Percentiles rank a stretch among this genome's conserved stretches.
Evolutionary conservation across 768 basidiomycete genomes (phyloP).

Genomic region (Hygrophoropsis aurantiaca): DNA sequence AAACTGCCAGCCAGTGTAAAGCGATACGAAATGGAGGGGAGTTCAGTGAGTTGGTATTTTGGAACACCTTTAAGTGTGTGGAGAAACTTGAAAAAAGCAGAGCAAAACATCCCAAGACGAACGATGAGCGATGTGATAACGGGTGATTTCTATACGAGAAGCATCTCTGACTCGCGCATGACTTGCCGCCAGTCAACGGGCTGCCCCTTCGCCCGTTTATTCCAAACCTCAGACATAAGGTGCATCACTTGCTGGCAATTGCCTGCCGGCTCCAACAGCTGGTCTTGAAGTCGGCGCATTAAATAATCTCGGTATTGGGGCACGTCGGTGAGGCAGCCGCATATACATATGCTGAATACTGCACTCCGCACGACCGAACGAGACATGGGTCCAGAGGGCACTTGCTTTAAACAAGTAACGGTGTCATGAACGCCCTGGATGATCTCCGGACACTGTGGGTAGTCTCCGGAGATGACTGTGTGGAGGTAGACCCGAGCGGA

Average conservation of each 20-base stretch:
- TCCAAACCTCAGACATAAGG: slow-evolving; percentile 64
- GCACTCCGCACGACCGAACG: slow-evolving; percentile 71
- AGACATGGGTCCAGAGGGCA: slow-evolving; percentile 37
- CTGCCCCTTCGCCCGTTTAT: slow-evolving; percentile 30
- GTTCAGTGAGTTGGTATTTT: too few species aligned
- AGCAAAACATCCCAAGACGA: background rate
- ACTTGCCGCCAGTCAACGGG: slow-evolving; percentile 64
- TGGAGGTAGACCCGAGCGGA: slow-evolving; percentile 75
- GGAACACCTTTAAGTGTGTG: too few species aligned
- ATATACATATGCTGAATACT: slow-evolving; percentile 75
- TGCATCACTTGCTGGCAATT: slow-evolving; percentile 57
- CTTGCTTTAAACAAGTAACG: slow-evolving; percentile 43
- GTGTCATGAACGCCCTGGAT: slow-evolving; percentile 51
- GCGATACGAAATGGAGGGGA: too few species aligned
- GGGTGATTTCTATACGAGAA: slow-evolving; percentile 52
- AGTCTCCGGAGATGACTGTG: slow-evolving; percentile 73
- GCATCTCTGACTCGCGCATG: slow-evolving; percentile 49
- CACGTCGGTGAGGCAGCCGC: slow-evolving; percentile 66
- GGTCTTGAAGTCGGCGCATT: slow-evolving; percentile 44
- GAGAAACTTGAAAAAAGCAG: background rate
- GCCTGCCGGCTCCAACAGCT: slow-evolving; percentile 56
- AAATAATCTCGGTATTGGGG: slow-evolving; percentile 42
- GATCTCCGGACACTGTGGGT: slow-evolving; percentile 66
- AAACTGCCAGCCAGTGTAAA: too few species aligned
- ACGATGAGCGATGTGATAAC: background rate